Base-by-base conservation (phyloP, 2,329 filamentous ascomycete species). In the Trichoderma harzianum region DNA sequence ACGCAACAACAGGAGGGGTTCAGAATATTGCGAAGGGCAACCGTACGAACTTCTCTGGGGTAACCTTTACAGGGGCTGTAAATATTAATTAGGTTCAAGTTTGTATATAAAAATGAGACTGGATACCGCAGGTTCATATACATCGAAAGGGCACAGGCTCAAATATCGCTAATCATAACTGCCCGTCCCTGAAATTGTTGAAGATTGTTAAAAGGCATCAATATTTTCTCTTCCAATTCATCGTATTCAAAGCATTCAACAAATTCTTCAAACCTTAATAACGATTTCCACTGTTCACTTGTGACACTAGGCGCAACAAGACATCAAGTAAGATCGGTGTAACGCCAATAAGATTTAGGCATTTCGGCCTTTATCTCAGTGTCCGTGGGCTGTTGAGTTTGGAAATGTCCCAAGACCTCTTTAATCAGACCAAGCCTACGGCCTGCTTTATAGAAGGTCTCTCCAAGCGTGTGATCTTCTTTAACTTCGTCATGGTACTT, bases 361-460 rank as follows among this genome's bases (percentile, higher is more conserved):
- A 36, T 14, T 36, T 12, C 1, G 34, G 34, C 11, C 34, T 14
- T 36, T 36, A 14, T 36, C 34, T 36, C 34, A 16, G 34, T 16
- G n/a, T n/a, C 34, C 6, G 34, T 36, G 6, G 12, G 34, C 34
- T 36, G 34, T 16, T 36, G 14, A 36, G 34, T 1, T 36, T 3
- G 34, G 14, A 39, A 39, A 7, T 1, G 16, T 3, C 7, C 1
- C 36, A 39, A 11, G 18, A 4, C 7, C 0, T 0, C 0, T 5
- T 11, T 3, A 47, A 47, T n/a, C 6, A 47, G 4, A 21, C 10
- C 39, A n/a, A 47, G 39, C 1, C 18, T 1, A n/a, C 39, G 7
- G 10, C 39, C 39, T 47, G 39, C 18, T 47, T 47, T 1, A 11
- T 21, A 1, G 10, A 47, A 47, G 16, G 18, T 11, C 3, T n/a